Percentiles rank a stretch among this genome's conserved stretches.
Conservation (phyloP, 2,329 filamentous ascomycete species). For the Trichoderma sp. region DNA sequence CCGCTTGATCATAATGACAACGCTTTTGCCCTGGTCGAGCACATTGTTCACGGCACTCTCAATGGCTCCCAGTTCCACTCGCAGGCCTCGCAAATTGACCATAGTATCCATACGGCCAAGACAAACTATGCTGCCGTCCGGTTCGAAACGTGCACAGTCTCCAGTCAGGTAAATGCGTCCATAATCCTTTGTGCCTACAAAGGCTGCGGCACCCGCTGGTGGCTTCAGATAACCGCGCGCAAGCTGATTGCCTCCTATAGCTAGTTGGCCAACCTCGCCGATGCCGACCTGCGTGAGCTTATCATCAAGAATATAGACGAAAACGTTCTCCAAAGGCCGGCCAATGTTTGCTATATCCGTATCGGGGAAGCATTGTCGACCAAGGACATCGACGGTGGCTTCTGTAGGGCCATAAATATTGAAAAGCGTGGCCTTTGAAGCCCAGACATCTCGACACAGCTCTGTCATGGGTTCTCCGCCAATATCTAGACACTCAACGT, state of each 20-base stretch:
- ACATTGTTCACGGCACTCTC: background rate
- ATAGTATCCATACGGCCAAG: background rate
- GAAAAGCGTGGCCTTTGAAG: background rate
- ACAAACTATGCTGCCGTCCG: background rate
- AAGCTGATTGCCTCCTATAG: background rate
- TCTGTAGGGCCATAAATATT: background rate
- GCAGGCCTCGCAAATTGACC: background rate
- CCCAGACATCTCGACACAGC: background rate
- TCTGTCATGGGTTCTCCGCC: background rate
- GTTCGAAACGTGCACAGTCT: background rate
- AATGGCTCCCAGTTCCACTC: background rate
- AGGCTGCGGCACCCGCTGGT: background rate
- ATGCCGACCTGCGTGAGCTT: background rate
- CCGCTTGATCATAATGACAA: background rate
- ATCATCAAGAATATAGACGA: background rate
- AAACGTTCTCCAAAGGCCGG: background rate
- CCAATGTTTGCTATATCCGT: background rate
- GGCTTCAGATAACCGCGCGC: background rate
- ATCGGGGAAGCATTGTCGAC: background rate
- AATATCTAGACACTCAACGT: background rate
- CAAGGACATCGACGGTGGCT: background rate
- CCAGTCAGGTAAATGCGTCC: background rate
- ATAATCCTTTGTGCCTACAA: background rate
- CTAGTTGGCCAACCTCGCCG: background rate
- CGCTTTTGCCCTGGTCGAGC: background rate